Conservation (phyloP, 345 rosid genomes). For the Lagerstroemia speciosa region DNA sequence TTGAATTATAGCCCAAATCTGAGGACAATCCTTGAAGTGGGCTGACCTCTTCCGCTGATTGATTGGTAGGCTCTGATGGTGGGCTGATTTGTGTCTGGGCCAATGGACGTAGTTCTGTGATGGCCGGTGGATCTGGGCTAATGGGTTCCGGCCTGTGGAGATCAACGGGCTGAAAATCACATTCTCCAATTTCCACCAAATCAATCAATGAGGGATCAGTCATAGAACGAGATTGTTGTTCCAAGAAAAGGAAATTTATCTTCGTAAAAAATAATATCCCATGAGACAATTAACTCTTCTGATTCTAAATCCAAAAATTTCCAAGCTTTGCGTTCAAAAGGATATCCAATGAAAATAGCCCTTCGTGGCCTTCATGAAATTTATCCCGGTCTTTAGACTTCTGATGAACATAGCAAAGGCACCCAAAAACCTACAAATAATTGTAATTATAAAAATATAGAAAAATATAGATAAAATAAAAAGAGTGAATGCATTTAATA, state of each 20-base stretch:
- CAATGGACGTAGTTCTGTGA: no score
- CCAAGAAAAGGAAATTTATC: neutral
- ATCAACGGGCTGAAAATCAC: no score
- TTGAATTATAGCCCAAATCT: no score
- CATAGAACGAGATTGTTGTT: neutral
- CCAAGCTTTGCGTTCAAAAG: neutral
- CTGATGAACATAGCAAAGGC: neutral
- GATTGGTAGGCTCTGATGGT: no score
- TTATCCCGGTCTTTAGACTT: neutral
- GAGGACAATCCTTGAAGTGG: no score
- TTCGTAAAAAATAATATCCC: neutral
- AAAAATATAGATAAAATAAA: no score
- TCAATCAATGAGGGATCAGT: neutral
- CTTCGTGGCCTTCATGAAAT: neutral
- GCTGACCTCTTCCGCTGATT: no score
- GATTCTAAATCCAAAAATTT: neutral
- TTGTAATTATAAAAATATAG: no score
- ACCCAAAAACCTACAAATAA: neutral
- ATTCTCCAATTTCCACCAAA: neutral
- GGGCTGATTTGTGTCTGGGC: no score
- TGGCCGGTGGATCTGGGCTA: no score
- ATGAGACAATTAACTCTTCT: neutral
- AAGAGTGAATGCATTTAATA: no score
- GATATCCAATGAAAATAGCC: constrained; percentile 1
- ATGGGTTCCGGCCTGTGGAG: no score